Base-by-base conservation (phyloP, 108 stramenopile species). In the Cyclotella choctawhatcheeana region DNA sequence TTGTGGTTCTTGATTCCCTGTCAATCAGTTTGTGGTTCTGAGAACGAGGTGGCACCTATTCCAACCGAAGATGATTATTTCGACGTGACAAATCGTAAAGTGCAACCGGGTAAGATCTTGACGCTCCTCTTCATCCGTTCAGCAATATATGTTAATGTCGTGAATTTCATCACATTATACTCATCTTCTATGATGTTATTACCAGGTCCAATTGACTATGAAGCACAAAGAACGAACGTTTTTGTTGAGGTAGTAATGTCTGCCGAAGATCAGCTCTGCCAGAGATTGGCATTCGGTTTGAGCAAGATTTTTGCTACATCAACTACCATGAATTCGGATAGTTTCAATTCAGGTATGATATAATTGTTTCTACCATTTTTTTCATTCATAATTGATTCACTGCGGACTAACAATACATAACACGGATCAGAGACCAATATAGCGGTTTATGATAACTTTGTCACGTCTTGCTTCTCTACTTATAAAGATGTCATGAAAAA, bases 241-340 rank as follows among this genome's bases (percentile, higher is more conserved):
- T 85, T 76, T 76, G 43, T 69, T 25, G 69, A 74, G 22, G 48
- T 58, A 58, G 56, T 56, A 21, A 16, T 70, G 14, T 40, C 5
- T 5, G 84, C 84, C 3, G 21, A 40, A 34, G 84, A 85, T 56
- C 84, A 85, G 30, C 69, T 79, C 14, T 62, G 82, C 26, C 84
- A 85, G 64, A 67, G 74, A 21, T 54, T 85, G 44, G 84, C 78
- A 10, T 85, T 77, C 58, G 81, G 67, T 3, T 69, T 85, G 13
- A 60, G 73, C 45, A 78, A 82, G 44, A 82, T 76, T 29, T 74
- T 79, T 52, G 73, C 76, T 25, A 58, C 44, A 10, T 40, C 55
- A 4, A 51, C 65, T 0, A 35, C 21, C 6, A 47, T 20, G 20
- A 59, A 62, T 66, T 8, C 74, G 1, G 74, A 75, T 59, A 29